Percentiles rank a stretch among this genome's conserved stretches.
Evolutionary conservation across 108 stramenopile species (phyloP).

Genomic region (Cyclotella baltica): DNA sequence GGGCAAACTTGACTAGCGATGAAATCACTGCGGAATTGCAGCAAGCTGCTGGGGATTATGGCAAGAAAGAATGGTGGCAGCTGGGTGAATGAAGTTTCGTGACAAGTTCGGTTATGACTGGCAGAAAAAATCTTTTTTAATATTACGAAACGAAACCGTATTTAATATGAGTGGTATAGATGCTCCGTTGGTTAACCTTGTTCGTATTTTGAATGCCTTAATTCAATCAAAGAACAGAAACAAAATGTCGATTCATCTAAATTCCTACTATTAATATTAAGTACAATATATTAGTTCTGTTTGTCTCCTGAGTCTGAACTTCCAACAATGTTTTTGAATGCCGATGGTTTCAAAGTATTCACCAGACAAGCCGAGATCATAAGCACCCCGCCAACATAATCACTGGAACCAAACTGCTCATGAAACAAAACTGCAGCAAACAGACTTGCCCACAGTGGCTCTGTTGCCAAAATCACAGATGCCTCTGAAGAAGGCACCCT

Average conservation of each 20-base stretch:
- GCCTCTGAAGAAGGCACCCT: constrained; percentile 49
- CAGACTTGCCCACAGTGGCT: constrained; percentile 59
- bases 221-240: too few species aligned
- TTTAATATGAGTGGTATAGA: too few species aligned
- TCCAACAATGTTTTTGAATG: constrained; percentile 11
- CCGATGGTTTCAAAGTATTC: constrained; percentile 38
- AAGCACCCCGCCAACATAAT: constrained; percentile 51
- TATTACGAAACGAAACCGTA: too few species aligned
- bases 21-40: constrained; percentile 38
- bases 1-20: constrained; percentile 33
- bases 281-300: neutral
- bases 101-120: neutral
- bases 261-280: too few species aligned
- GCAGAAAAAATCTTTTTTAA: too few species aligned
- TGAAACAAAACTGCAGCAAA: constrained; percentile 45
- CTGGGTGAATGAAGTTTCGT: neutral
- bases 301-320: neutral
- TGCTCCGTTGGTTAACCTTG: too few species aligned
- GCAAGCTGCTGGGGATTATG: constrained; percentile 45
- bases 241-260: too few species aligned
- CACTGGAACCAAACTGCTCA: constrained; percentile 42
- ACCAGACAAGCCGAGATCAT: constrained; percentile 56
- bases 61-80: constrained; percentile 32
- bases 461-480: constrained; percentile 56
- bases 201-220: too few species aligned